Conservation (phyloP, 495 filamentous ascomycete genomes). For the Aspergillus conjunctus region DNA sequence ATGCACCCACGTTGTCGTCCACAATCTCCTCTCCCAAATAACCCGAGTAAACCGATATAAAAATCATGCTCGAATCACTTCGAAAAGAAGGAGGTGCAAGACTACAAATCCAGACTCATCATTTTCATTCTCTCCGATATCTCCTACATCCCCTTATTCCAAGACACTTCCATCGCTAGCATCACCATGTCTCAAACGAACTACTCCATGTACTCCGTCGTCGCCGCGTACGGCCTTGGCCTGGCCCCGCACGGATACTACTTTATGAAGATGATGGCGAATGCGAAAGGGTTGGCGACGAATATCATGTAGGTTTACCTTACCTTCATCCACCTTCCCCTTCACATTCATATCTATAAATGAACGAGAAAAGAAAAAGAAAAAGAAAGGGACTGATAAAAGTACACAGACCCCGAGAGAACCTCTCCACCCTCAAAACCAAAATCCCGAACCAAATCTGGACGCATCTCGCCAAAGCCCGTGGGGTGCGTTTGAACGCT, state of each 20-base stretch:
- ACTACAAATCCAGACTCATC: no score
- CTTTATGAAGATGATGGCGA: constrained; percentile 35
- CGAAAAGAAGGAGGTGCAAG: neutral
- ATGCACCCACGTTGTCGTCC: no score
- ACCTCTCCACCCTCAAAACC: constrained; percentile 31
- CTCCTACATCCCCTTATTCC: neutral
- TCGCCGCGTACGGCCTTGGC: constrained; percentile 31
- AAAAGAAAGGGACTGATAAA: constrained; percentile 1
- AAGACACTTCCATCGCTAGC: neutral
- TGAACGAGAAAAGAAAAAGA: constrained; percentile 8
- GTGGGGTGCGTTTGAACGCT: constrained; percentile 34
- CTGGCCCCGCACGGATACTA: constrained; percentile 33
- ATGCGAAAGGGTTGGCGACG: constrained; percentile 29
- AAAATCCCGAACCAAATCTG: constrained; percentile 25
- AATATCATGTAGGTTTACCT: constrained; percentile 27
- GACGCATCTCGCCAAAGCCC: constrained; percentile 30
- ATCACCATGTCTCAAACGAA: constrained; percentile 19
- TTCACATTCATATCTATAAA: neutral
- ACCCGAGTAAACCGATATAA: neutral
- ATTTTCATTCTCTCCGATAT: no score
- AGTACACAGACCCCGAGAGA: constrained; percentile 30
- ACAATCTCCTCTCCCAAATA: neutral
- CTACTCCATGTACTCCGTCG: constrained; percentile 32
- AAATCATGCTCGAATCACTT: neutral
- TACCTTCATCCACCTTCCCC: no score